These are phyloP conservation scores for Gardenia jasminoides DNA, from an alignment of 257 asterid species.

Conservation along the genomic window DNA sequence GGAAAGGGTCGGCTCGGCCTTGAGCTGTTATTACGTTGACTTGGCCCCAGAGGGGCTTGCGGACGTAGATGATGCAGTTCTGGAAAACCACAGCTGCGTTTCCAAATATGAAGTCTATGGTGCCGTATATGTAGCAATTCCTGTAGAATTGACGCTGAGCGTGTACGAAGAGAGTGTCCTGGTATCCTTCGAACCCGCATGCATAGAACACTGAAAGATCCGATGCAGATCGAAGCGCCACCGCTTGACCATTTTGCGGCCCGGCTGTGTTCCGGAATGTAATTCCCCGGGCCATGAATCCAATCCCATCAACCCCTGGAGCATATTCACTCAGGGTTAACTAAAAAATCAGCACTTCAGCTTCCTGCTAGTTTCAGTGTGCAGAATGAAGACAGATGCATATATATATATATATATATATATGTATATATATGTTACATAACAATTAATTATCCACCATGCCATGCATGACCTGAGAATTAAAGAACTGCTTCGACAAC, in stretches of 20 bases:
- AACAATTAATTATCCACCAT: too few relatives aligned
- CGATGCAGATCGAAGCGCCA: slow-evolving; percentile 79
- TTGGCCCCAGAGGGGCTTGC: slow-evolving; percentile 68
- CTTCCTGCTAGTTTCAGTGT: neutral
- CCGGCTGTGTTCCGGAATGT: slow-evolving; percentile 85
- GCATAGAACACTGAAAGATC: slow-evolving; percentile 80
- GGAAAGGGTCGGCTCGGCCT: slow-evolving; percentile 90
- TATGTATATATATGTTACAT: too few relatives aligned
- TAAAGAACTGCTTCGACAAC: neutral
- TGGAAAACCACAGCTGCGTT: slow-evolving; percentile 84
- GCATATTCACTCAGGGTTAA: neutral
- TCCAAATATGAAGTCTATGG: slow-evolving; percentile 83
- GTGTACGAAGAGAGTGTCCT: slow-evolving; percentile 78
- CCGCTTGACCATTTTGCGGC: slow-evolving; percentile 67
- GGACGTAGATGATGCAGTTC: slow-evolving; percentile 63
- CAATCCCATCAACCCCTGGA: slow-evolving; percentile 72
- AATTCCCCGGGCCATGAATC: slow-evolving; percentile 83
- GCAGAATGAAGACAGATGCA: neutral
- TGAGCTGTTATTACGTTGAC: slow-evolving; percentile 77
- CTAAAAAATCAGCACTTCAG: neutral
- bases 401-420: too few relatives aligned
- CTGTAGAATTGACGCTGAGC: slow-evolving; percentile 82
- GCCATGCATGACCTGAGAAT: too few relatives aligned
- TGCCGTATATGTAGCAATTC: slow-evolving; percentile 64
- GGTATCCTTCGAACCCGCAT: slow-evolving; percentile 82